Evolutionary conservation across 2,329 filamentous ascomycete species (phyloP).

Genomic region (Venturiaceae sp.): DNA sequence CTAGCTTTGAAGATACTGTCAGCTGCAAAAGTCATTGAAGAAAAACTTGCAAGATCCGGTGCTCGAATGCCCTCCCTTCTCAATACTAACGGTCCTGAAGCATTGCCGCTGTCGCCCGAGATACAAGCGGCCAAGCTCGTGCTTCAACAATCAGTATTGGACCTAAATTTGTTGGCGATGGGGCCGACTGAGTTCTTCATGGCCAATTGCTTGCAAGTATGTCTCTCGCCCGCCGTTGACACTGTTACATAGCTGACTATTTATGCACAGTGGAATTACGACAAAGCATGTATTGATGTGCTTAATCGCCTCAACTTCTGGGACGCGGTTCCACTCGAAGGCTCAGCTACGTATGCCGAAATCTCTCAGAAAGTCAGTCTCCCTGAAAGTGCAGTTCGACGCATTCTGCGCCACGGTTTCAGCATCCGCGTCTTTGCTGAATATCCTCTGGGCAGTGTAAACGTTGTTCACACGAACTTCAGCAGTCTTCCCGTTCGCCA

Average conservation of each 20-base stretch:
- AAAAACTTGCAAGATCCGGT: background rate
- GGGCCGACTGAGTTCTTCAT: background rate
- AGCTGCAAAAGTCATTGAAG: background rate
- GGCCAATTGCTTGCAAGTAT: background rate
- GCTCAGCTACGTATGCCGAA: conserved; percentile 28
- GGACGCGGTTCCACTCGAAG: conserved; percentile 38
- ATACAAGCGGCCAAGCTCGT: background rate
- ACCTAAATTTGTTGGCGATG: background rate
- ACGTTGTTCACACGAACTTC: conserved; percentile 6
- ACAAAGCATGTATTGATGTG: conserved; percentile 22
- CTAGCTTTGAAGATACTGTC: background rate
- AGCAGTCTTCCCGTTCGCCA: background rate
- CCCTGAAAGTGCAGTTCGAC: conserved; percentile 18
- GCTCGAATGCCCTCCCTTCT: background rate
- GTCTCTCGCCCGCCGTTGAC: background rate
- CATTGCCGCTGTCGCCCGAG: background rate
- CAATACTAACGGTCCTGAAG: background rate
- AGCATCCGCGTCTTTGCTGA: conserved; percentile 24
- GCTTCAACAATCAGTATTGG: background rate
- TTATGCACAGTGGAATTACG: background rate
- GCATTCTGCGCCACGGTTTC: conserved; percentile 23
- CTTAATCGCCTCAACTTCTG: conserved; percentile 45
- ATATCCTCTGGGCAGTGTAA: background rate
- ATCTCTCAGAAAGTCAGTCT: conserved; percentile 18
- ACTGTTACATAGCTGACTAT: background rate